Base-by-base conservation (phyloP, 2,329 filamentous ascomycete genomes). In the Madurella fahalii region DNA sequence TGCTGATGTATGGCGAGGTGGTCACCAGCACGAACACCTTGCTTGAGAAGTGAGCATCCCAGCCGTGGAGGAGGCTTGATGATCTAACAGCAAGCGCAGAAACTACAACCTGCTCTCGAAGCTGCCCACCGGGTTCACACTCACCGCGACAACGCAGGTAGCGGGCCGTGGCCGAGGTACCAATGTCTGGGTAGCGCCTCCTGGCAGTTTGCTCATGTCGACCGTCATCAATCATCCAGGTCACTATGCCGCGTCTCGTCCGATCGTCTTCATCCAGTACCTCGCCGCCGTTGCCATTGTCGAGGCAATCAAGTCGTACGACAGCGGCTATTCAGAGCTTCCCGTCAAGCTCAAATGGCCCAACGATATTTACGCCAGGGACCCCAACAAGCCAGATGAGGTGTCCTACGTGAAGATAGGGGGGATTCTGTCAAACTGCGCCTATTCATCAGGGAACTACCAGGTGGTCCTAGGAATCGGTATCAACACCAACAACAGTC, bases 341-440 rank as follows among this genome's bases (percentile, higher is more conserved):
- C 89, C 89, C 0, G 79, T 99, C 40, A 91, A 89, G 68, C 74
- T 99, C 32, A 99, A 99, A 71, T 99, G 94, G 94, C 94, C 94
- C 11, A 99, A 99, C 65, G 94, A 99, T 67, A 89, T 99, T 52
- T 93, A 90, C 65, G 86, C 86, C 1, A 76, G 82, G 18, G 86
- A 90, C 65, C 88, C 81, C 5, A 74, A 71, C 50, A 77, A 77
- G 45, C 76, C 75, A 2, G 63, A 69, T 2, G 65, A 73, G 2
- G 68, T 72, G 0, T 67, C 73, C 2, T 94, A 94, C 63, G 85
- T 91, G 61, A 99, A 99, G 67, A 92, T 99, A 51, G 90, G 90
- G 50, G 94, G 94, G 5, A 94, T 99, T 58, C 80, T 97, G 2
- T 89, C 95, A 7, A 95, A 96, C 68, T 94, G 89, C 58, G 84